phyloP scores from a whole-genome alignment of 352 stramenopile genomes.

The Blastocystis sp. region DNA sequence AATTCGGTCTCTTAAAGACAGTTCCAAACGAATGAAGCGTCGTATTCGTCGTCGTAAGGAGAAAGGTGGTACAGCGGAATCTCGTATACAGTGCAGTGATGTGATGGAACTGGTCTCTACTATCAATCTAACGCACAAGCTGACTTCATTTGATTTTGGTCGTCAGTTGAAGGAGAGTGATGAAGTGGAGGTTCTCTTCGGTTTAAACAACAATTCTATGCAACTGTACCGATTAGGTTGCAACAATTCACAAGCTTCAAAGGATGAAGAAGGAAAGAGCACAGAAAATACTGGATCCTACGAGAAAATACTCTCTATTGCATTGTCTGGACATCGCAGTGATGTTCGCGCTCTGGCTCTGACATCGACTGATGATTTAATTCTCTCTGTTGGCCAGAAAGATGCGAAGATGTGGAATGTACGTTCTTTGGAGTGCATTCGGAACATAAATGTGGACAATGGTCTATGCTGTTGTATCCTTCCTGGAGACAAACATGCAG shows the following conservation, averaged over 20 bases:
- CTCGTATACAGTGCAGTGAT: constrained; percentile 9
- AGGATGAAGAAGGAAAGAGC: background rate
- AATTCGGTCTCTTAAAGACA: constrained; percentile 75
- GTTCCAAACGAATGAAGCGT: constrained; percentile 83
- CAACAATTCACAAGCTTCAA: constrained; percentile 42
- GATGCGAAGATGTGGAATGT: constrained; percentile 86
- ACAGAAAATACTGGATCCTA: constrained; percentile 42
- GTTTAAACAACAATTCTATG: constrained; percentile 82
- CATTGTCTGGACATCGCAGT: constrained; percentile 80
- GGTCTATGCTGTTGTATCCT: constrained; percentile 88
- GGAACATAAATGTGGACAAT: constrained; percentile 77
- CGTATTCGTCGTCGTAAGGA: constrained; percentile 78
- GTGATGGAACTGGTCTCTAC: constrained; percentile 52
- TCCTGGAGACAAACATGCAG: constrained; percentile 89
- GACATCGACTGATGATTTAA: constrained; percentile 78
- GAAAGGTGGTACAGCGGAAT: constrained; percentile 67
- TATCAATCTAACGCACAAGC: constrained; percentile 50
- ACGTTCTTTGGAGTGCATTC: constrained; percentile 80
- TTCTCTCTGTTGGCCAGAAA: constrained; percentile 78
- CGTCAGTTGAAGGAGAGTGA: constrained; percentile 65
- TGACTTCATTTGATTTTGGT: constrained; percentile 66
- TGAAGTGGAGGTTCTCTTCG: constrained; percentile 74
- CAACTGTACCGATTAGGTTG: constrained; percentile 73
- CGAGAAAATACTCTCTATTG: constrained; percentile 67
- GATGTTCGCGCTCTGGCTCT: constrained; percentile 81